Evolutionary conservation across 2,329 filamentous ascomycete genomes (phyloP).

Genomic region (Neonectria punicea): DNA sequence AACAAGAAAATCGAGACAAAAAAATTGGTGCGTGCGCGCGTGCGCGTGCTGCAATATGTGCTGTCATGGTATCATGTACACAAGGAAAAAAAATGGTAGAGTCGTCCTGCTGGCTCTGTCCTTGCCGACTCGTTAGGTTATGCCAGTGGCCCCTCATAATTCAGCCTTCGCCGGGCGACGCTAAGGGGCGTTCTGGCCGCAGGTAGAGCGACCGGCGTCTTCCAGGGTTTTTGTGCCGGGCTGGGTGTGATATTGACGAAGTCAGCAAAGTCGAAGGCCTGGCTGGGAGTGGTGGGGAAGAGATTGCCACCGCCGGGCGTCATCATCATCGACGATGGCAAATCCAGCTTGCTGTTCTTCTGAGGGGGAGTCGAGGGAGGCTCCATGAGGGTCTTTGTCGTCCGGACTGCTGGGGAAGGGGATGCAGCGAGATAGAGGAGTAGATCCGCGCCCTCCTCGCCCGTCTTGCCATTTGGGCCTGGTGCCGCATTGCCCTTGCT

Average conservation of each 20-base stretch:
- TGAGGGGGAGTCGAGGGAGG: slow-evolving; percentile 82
- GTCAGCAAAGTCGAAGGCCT: slow-evolving; percentile 91
- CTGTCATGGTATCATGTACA: slow-evolving; percentile 52
- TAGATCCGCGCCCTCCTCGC: slow-evolving; percentile 84
- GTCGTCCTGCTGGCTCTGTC: slow-evolving; percentile 22
- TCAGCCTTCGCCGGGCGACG: slow-evolving; percentile 78
- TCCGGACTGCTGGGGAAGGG: slow-evolving; percentile 80
- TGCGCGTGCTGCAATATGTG: slow-evolving; percentile 41
- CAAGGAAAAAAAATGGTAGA: slow-evolving; percentile 32
- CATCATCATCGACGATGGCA: slow-evolving; percentile 89
- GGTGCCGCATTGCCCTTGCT: slow-evolving; percentile 58
- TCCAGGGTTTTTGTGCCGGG: slow-evolving; percentile 90
- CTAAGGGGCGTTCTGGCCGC: slow-evolving; percentile 67
- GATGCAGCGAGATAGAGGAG: slow-evolving; percentile 90
- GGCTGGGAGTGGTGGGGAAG: slow-evolving; percentile 81
- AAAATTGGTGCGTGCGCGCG: slow-evolving; percentile 31
- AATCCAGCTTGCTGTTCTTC: slow-evolving; percentile 71
- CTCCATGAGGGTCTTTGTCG: slow-evolving; percentile 62
- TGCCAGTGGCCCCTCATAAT: slow-evolving; percentile 76
- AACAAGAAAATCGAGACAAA: slow-evolving; percentile 23
- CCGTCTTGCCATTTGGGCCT: slow-evolving; percentile 63
- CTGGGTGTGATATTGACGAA: slow-evolving; percentile 98
- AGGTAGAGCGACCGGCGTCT: slow-evolving; percentile 73
- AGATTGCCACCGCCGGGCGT: slow-evolving; percentile 79
- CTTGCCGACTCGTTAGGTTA: slow-evolving; percentile 3